phyloP scores from a whole-genome alignment of 305 asterid species.

The Fraxinus sp. region DNA sequence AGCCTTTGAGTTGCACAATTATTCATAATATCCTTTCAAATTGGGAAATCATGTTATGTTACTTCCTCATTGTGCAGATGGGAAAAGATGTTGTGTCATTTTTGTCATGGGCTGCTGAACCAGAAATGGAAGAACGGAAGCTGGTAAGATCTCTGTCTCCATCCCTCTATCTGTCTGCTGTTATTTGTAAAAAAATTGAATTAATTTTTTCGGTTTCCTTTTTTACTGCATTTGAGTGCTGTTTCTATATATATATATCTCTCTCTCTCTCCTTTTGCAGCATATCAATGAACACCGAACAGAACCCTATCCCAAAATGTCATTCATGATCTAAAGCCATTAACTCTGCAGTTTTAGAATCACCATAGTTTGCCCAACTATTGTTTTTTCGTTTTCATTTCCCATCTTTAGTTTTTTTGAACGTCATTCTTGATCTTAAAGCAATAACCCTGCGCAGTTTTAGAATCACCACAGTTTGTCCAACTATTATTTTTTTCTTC shows the following conservation, averaged over 20 bases:
- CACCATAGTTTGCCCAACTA: background rate
- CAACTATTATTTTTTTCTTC: background rate
- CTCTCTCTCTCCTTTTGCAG: background rate
- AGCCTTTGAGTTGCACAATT: background rate
- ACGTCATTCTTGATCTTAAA: background rate
- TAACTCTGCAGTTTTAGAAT: background rate
- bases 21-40: background rate
- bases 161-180: background rate
- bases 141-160: constrained; percentile 36
- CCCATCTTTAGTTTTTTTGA: background rate
- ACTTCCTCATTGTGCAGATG: constrained; percentile 43
- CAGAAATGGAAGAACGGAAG: constrained; percentile 82
- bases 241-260: background rate
- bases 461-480: background rate
- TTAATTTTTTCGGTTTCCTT: background rate
- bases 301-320: background rate
- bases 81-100: constrained; percentile 74
- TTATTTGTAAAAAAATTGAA: background rate
- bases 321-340: background rate
- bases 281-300: background rate
- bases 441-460: background rate
- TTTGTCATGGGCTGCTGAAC: constrained; percentile 83
- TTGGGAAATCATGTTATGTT: background rate
- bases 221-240: background rate
- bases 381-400: background rate